A percentile compares a stretch with the other conserved stretches of the same genome.
These are phyloP conservation scores for Diaporthe helianthi DNA, from an alignment of 2,329 filamentous ascomycete genomes.

Conservation along the genomic window DNA sequence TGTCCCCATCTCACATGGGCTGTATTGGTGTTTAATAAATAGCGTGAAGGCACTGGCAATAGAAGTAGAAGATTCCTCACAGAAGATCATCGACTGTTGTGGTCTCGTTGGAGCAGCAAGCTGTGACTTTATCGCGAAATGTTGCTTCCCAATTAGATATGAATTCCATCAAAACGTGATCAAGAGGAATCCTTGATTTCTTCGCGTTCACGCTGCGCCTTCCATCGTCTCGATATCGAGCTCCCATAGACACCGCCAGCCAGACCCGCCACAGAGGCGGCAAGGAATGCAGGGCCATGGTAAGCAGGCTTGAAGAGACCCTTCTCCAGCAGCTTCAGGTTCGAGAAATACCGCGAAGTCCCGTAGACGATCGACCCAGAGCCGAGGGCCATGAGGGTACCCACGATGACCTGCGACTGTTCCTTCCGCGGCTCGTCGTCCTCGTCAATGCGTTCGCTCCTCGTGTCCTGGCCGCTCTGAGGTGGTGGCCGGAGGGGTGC, in stretches of 20 bases:
- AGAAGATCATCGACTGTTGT: not conserved
- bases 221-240: conserved; percentile 37
- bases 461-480: conserved; percentile 28
- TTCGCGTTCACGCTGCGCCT: conserved; percentile 34
- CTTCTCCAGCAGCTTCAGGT: conserved; percentile 49
- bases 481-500: conserved; percentile 39
- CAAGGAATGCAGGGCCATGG: conserved; percentile 42
- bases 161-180: not conserved
- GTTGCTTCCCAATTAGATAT: not conserved
- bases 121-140: too few species aligned
- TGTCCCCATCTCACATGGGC: not conserved
- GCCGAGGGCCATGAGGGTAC: conserved; percentile 52
- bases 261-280: conserved; percentile 42
- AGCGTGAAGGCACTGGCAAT: not conserved
- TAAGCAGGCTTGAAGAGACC: conserved; percentile 50
- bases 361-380: conserved; percentile 55
- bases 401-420: conserved; percentile 47
- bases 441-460: conserved; percentile 14
- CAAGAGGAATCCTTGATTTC: conserved; percentile 25
- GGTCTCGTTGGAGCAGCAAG: not conserved
- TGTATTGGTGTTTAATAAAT: not conserved
- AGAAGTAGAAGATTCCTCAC: not conserved
- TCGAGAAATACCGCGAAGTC: conserved; percentile 54
- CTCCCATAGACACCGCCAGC: conserved; percentile 42
- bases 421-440: conserved; percentile 39